Conservation (phyloP, 2,329 filamentous ascomycete genomes). For the Xylariaceae sp. region DNA sequence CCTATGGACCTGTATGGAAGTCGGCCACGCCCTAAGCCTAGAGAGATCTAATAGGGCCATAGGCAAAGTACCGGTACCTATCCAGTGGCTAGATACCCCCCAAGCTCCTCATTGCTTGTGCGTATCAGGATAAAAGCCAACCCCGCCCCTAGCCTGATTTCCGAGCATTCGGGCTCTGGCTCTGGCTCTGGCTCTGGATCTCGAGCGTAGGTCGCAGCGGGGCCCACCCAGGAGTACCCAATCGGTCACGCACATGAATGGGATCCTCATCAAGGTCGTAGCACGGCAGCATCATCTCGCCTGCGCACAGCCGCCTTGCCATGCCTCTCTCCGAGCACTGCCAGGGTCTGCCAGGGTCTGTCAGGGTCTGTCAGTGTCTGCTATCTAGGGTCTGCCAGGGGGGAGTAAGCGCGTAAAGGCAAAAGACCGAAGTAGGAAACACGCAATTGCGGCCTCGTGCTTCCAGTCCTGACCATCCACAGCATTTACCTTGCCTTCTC, state of each 20-base stretch:
- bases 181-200: slow-evolving; percentile 12
- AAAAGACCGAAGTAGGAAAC: neutral
- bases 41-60: neutral
- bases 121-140: slow-evolving; percentile 1
- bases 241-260: slow-evolving; percentile 7
- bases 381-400: too few relatives aligned
- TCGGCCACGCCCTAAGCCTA: neutral
- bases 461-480: neutral
- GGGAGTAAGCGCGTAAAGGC: neutral
- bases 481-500: slow-evolving; percentile 1
- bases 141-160: slow-evolving; percentile 8
- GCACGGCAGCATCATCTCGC: slow-evolving; percentile 3
- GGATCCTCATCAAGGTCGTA: neutral
- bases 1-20: neutral
- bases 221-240: slow-evolving; percentile 5
- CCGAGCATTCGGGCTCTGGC: slow-evolving; percentile 14
- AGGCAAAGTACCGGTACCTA: neutral
- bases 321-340: neutral
- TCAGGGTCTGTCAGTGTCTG: too few relatives aligned
- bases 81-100: neutral
- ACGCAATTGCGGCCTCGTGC: neutral
- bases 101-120: neutral
- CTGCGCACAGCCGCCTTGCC: slow-evolving; percentile 7
- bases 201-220: slow-evolving; percentile 10
- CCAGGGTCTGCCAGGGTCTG: too few relatives aligned